Evolutionary conservation across 2,329 filamentous ascomycete species (phyloP), one percentile per base, ranked within the genome.

Genomic region (Aquanectria penicillioides): DNA sequence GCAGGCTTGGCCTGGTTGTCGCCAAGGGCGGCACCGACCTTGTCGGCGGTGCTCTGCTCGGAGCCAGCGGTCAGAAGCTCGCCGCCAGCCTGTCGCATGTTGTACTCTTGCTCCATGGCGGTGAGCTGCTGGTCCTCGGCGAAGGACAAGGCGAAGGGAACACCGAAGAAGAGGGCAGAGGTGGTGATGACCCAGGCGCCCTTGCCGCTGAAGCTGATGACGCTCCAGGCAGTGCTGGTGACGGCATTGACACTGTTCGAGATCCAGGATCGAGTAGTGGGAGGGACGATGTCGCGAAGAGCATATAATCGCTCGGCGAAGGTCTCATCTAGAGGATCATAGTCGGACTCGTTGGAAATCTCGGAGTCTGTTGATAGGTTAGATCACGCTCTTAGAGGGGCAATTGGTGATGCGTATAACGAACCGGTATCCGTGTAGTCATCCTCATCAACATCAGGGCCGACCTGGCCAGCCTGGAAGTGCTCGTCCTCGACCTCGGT

Each of bases 71-170:
- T 86, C 60, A 88, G 71, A 31, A 87, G 75, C 74, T 97, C 92
- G 74, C 91, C 89, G 64, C 93, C 93, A 73, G 91, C 87, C 86
- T 97, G 92, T 77, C 95, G 91, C 92, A 97, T 95, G 78, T 91
- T 89, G 86, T 94, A 93, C 82, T 97, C 94, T 78, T 93, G 89
- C 87, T 99, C 95, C 93, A 97, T 96, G 83, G 97, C 94, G 66
- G 94, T 84, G 76, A 97, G 88, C 83, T 97, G 92, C 84, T 97
- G 93, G 83, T 99, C 95, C 83, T 99, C 95, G 64, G 91, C 89
- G 75, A 93, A 94, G 57, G 93, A 94, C 68, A 99, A 83, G 58
- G 93, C 94, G 84, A 93, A 98, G 54, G 95, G 95, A 48, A 98
- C 93, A 69, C 93, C 94, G 64, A 98, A 81, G 74, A 99, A 82